Conservation (phyloP, 148 eudicot genomes). For the Selenicereus undatus region DNA sequence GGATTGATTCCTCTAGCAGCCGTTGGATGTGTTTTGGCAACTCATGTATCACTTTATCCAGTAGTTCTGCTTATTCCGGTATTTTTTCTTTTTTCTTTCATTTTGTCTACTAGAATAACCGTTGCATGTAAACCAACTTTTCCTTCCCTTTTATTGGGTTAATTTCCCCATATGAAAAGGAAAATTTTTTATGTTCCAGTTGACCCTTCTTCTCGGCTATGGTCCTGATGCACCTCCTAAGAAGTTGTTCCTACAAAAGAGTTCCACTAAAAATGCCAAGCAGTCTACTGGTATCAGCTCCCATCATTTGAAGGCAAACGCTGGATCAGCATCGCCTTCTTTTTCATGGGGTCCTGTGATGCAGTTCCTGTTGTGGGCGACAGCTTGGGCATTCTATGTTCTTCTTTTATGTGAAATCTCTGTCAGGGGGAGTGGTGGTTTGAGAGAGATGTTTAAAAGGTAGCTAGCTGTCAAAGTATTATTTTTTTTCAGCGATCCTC, state of each 20-base stretch:
- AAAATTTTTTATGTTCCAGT: slow-evolving; percentile 35
- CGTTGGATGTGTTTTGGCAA: slow-evolving; percentile 83
- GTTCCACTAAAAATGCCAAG: slow-evolving; percentile 17
- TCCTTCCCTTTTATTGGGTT: not conserved
- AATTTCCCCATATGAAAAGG: not conserved
- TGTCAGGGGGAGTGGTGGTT: slow-evolving; percentile 66
- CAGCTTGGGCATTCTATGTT: slow-evolving; percentile 63
- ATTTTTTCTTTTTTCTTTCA: slow-evolving; percentile 29
- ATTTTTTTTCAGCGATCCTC: not conserved
- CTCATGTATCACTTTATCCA: slow-evolving; percentile 93
- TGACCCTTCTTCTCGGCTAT: slow-evolving; percentile 64
- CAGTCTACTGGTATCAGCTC: slow-evolving; percentile 19
- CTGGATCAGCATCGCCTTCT: slow-evolving; percentile 23
- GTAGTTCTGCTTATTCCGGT: slow-evolving; percentile 75
- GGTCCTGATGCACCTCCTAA: slow-evolving; percentile 87
- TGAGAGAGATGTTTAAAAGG: slow-evolving; percentile 89
- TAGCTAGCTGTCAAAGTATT: slow-evolving; percentile 18
- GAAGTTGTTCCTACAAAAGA: slow-evolving; percentile 50
- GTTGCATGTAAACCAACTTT: not conserved
- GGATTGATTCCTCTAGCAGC: slow-evolving; percentile 83
- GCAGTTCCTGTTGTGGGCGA: slow-evolving; percentile 67
- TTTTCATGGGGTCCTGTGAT: slow-evolving; percentile 67
- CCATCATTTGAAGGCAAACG: slow-evolving; percentile 27
- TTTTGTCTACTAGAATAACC: not conserved
- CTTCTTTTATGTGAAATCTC: slow-evolving; percentile 65